A percentile compares a stretch with the other conserved stretches of the same genome.
phyloP scores from a whole-genome alignment of 1,284 basidiomycete species.

The Filobasidium uniguttulatum region DNA sequence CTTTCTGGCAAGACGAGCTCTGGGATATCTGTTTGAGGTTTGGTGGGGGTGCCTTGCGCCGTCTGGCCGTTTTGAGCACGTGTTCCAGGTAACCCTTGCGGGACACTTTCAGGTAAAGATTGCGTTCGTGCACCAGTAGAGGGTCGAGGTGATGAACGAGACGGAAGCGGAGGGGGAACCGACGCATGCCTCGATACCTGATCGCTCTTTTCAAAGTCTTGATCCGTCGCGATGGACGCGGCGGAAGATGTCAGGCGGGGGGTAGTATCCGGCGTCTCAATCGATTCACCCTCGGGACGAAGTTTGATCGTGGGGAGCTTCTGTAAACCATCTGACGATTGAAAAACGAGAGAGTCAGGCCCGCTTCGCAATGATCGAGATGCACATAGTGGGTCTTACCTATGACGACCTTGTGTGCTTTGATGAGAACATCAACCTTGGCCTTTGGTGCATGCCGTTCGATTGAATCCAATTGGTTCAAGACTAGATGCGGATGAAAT shows the following conservation, averaged over 20 bases:
- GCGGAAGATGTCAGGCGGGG: no score
- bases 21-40: no score
- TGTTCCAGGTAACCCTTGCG: no score
- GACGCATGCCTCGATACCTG: background rate
- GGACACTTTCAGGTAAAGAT: background rate
- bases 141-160: no score
- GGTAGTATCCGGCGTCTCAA: slow-evolving; percentile 17
- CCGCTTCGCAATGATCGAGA: no score
- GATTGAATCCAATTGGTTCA: slow-evolving; percentile 51
- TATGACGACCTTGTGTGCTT: slow-evolving; percentile 65
- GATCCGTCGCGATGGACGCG: slow-evolving; percentile 1
- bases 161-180: background rate
- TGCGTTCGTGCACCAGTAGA: background rate
- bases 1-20: slow-evolving; percentile 17
- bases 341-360: no score
- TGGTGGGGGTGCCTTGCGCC: background rate
- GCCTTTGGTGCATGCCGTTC: slow-evolving; percentile 54
- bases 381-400: no score
- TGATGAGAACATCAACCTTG: slow-evolving; percentile 65
- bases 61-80: background rate
- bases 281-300: slow-evolving; percentile 35
- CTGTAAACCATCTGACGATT: slow-evolving; percentile 26
- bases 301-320: slow-evolving; percentile 31
- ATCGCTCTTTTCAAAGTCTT: background rate
- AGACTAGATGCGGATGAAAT: no score